These are phyloP conservation scores for Cryptosporidium meleagridis DNA, from an alignment of 169 alveolate genomes.

Conservation along the genomic window DNA sequence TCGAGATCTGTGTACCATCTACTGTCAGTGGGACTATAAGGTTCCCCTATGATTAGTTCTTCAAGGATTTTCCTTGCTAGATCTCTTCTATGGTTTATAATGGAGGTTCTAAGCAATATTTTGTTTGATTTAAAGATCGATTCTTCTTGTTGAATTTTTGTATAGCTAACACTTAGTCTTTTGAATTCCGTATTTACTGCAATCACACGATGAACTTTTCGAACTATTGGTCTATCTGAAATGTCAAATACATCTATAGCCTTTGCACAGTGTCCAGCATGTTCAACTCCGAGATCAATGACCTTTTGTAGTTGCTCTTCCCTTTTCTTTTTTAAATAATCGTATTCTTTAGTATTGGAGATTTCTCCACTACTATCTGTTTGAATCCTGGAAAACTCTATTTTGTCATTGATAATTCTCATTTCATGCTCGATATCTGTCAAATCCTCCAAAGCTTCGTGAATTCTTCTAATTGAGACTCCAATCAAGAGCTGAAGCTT, in stretches of 20 bases:
- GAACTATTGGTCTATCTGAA: conserved; percentile 69
- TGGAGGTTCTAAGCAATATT: conserved; percentile 41
- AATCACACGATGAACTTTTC: conserved; percentile 48
- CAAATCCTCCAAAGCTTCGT: conserved; percentile 32
- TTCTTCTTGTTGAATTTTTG: conserved; percentile 8
- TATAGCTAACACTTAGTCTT: conserved; percentile 17
- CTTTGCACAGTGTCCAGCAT: conserved; percentile 49
- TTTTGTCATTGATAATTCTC: neutral
- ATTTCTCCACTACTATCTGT: conserved; percentile 30
- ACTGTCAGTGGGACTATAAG: conserved; percentile 15
- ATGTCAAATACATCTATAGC: conserved; percentile 72
- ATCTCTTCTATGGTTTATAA: conserved; percentile 42
- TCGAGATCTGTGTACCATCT: conserved; percentile 45
- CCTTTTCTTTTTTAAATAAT: neutral
- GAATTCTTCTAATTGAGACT: conserved; percentile 41
- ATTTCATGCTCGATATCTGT: conserved; percentile 39
- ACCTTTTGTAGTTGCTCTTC: conserved; percentile 14
- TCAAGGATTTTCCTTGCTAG: conserved; percentile 30
- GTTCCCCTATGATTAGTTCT: conserved; percentile 22
- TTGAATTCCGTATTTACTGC: conserved; percentile 49
- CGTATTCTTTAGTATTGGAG: neutral
- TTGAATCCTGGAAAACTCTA: conserved; percentile 34
- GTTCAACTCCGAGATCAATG: conserved; percentile 40
- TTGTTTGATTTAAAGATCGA: conserved; percentile 53
- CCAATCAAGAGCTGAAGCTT: conserved; percentile 49